Base-by-base conservation (phyloP, 495 filamentous ascomycete species). In the Thermochaetoides thermophila region DNA sequence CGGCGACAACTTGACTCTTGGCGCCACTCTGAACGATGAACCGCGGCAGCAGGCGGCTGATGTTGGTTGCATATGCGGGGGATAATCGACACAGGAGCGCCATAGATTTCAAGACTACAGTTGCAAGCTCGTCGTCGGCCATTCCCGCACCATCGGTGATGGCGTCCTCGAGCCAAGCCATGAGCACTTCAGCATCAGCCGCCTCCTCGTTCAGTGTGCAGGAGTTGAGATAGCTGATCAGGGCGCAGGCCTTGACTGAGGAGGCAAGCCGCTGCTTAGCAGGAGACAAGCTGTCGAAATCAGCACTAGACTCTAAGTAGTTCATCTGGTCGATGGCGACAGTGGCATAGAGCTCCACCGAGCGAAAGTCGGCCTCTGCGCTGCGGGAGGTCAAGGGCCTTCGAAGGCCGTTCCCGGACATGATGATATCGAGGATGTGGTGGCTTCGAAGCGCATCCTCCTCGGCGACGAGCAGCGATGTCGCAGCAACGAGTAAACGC, bases 191-290 rank as follows among this genome's bases (percentile, higher is more conserved):
- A 18, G 69, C 62, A 47, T 89, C 86, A 6, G 81, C 78, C 24
- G 74, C 71, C 32, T 84, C 76, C 43, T 84, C 79, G 38, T 85
- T 77, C 5, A 86, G 58, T 3, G 85, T 60, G 7, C 76, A 70
- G 45, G 84, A 93, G 44, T 86, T 86, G 5, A 94, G 66, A 44
- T 81, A 96, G 24, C 78, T 79, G 15, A 77, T 70, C n/a, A 96
- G 50, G 7, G 81, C 77, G 36, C 74, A 70, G 0, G 78, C 76
- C 55, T 94, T 96, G 23, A 85, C 78, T 2, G 83, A 72, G 48
- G 81, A 84, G 10, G 86, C 83, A 29, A 96, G 68, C 20, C 64
- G 72, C 57, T 95, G 89, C 48, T 94, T 85, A 59, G 78, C 91
- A 14, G 79, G 73, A 0, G 84, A 84, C 26, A 93, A 70, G 38